These are phyloP conservation scores for Mycena sanguinolenta DNA, from an alignment of 768 basidiomycete genomes.

Conservation along the genomic window DNA sequence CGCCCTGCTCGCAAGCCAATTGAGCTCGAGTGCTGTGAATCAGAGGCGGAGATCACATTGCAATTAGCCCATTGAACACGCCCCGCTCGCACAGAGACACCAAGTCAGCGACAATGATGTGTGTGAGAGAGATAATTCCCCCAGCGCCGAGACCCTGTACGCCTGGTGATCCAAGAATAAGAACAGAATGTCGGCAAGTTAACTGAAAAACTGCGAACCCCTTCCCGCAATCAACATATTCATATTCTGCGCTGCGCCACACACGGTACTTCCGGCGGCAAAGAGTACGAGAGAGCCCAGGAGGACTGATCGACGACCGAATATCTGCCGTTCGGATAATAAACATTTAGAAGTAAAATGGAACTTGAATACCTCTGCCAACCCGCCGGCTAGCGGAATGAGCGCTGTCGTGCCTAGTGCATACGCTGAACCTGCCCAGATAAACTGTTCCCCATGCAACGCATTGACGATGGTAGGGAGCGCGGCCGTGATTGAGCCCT, in stretches of 20 bases:
- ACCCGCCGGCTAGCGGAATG: conserved; percentile 46
- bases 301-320: conserved; percentile 54
- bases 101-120: conserved; percentile 61
- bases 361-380: conserved; percentile 42
- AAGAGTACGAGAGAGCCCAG: conserved; percentile 50
- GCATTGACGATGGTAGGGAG: no score
- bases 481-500: no score
- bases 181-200: not conserved
- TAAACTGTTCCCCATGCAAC: conserved; percentile 38
- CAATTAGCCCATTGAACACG: conserved; percentile 42
- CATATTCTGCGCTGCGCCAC: conserved; percentile 57
- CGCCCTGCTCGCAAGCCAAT: conserved; percentile 21
- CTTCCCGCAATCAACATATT: conserved; percentile 57
- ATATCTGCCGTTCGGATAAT: no score
- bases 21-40: no score
- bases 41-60: no score
- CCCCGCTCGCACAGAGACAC: conserved; percentile 62
- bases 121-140: conserved; percentile 50
- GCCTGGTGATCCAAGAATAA: conserved; percentile 37
- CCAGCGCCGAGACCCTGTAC: conserved; percentile 59
- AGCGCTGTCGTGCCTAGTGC: conserved; percentile 46
- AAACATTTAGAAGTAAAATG: no score
- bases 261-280: conserved; percentile 57
- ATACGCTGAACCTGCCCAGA: conserved; percentile 45
- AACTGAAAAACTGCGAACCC: conserved; percentile 26